Base-by-base conservation (phyloP, 495 filamentous ascomycete genomes). In the Trichodelitschia bisporula region DNA sequence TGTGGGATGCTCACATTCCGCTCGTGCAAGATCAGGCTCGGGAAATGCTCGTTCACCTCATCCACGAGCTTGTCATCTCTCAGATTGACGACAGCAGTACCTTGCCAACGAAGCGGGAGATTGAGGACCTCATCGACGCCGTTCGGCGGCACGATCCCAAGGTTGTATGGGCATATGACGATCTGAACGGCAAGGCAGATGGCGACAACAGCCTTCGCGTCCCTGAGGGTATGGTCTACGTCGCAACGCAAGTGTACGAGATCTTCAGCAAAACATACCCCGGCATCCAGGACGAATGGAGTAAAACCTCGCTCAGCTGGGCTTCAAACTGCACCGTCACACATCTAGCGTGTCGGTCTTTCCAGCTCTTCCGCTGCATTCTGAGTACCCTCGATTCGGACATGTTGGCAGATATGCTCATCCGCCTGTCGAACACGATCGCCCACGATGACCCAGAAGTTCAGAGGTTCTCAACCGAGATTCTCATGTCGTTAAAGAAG, bases 21-120 rank as follows among this genome's bases (percentile, higher is more conserved):
- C 65, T 92, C 9, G 84, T 97, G 1, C 86, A 92, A 41, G 86
- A 95, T 36, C 82, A 95, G 47, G 82, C 86, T 24, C 69, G 83
- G 26, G 86, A 97, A 43, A 91, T 97, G 86, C 62, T 95, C 11
- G 82, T 97, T 19, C 86, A 97, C 56, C 61, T 97, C 5, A 91
- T 97, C 28, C 86, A 97, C 43, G 89, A 95, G 45, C 62, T 97
- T 11, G 75, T 97, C 18, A 82, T 93, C 21, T 86, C 89, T 1
- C 75, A 72, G 35, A 64, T 92, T 26, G 78, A 83, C 34, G 76
- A 91, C 33, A 59, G 69, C 31, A 64, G 61, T 4, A 61, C 67
- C 0, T 43, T 48, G 1, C 61, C 66, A 5, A 68, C 62, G n/a
- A 78, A 76, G 38, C 61, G 67, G 32, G 59, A 64, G 1, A 77